Evolutionary conservation across 306 rosid genomes (phyloP).

Genomic region (Oxytropis ochrocephala): DNA sequence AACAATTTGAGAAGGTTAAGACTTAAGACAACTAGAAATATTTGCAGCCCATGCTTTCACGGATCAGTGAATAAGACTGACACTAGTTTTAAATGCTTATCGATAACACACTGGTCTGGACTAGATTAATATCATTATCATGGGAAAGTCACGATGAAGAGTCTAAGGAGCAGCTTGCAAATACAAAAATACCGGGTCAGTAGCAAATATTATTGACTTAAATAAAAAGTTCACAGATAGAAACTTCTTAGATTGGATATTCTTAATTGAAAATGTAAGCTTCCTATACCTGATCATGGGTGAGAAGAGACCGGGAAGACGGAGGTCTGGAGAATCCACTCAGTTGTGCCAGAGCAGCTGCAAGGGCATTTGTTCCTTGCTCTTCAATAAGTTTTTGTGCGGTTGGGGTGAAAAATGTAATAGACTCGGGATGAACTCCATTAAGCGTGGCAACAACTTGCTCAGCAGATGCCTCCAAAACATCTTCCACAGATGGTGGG

Average conservation of each 20-base stretch:
- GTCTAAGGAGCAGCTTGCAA: background rate
- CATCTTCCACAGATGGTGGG: constrained; percentile 64
- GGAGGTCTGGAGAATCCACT: constrained; percentile 96
- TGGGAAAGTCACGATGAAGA: background rate
- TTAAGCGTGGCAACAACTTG: constrained; percentile 81
- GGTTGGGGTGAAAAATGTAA: constrained; percentile 76
- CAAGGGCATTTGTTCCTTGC: constrained; percentile 80
- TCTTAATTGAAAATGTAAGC: background rate
- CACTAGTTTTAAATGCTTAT: constrained; percentile 1
- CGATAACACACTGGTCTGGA: background rate
- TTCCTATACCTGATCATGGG: constrained; percentile 71
- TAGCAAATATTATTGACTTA: background rate
- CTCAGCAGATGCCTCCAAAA: constrained; percentile 80
- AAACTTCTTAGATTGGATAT: background rate
- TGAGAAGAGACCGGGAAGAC: constrained; percentile 80
- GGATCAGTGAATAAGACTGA: background rate
- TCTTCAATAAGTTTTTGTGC: constrained; percentile 79
- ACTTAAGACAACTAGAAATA: background rate
- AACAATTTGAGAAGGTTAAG: background rate
- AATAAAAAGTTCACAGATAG: constrained; percentile 7
- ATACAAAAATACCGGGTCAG: background rate
- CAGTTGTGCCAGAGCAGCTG: constrained; percentile 93
- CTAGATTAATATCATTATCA: background rate
- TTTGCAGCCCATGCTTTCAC: constrained; percentile 1
- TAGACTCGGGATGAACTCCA: constrained; percentile 85